Percentiles rank a stretch among this genome's conserved stretches.
Evolutionary conservation across 2,329 filamentous ascomycete species (phyloP).

Genomic region (Claviceps capensis): DNA sequence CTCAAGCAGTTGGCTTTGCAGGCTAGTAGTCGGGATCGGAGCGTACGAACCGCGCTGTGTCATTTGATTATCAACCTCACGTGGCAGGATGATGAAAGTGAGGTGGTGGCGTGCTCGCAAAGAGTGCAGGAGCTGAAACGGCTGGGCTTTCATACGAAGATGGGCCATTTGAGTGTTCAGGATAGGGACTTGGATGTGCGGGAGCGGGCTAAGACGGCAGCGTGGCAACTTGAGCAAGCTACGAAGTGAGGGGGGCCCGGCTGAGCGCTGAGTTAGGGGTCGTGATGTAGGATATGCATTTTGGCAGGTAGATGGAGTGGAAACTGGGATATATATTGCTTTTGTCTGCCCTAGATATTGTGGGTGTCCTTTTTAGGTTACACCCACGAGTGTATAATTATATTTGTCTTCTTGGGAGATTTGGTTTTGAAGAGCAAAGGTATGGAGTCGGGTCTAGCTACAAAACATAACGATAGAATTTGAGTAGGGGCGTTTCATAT

Average conservation of each 20-base stretch:
- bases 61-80: conserved; percentile 80
- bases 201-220: conserved; percentile 69
- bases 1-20: conserved; percentile 60
- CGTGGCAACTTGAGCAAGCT: conserved; percentile 52
- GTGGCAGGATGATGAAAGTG: conserved; percentile 62
- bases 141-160: conserved; percentile 55
- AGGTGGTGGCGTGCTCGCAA: conserved; percentile 49
- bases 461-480: too few relatives aligned
- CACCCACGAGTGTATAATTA: too few relatives aligned
- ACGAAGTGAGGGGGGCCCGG: conserved; percentile 1
- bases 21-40: conserved; percentile 56
- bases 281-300: too few relatives aligned
- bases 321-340: too few relatives aligned
- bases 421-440: too few relatives aligned
- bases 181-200: conserved; percentile 72
- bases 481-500: neutral
- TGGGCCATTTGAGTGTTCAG: conserved; percentile 44
- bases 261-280: too few relatives aligned
- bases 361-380: too few relatives aligned
- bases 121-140: conserved; percentile 56
- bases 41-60: conserved; percentile 65
- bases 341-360: too few relatives aligned
- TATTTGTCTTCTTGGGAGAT: too few relatives aligned
- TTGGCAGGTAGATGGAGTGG: too few relatives aligned
- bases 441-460: too few relatives aligned